These are phyloP conservation scores for Herpotrichia juniperi DNA, from an alignment of 2,329 filamentous ascomycete species.

Conservation along the genomic window DNA sequence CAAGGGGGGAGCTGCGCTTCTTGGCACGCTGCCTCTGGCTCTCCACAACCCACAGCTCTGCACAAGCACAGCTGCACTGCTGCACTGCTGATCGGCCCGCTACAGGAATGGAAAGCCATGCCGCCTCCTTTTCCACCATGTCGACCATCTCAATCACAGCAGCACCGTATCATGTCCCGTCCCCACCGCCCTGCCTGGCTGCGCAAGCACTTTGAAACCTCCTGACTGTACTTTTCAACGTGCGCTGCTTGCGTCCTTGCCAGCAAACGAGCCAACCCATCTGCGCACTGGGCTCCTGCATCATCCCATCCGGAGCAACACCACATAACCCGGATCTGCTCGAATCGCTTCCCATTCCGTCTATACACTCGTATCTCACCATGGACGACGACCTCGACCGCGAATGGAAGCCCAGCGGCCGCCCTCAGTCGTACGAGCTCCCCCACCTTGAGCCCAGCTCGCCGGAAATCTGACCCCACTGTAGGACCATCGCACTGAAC, in stretches of 20 bases:
- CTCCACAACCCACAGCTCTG: too few species aligned
- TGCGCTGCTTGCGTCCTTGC: conserved; percentile 23
- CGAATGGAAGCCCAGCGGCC: conserved; percentile 80
- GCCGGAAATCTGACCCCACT: conserved; percentile 34
- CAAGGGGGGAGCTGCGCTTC: too few species aligned
- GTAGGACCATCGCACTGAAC: conserved; percentile 82
- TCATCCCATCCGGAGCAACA: conserved; percentile 1
- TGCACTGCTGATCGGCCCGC: not conserved
- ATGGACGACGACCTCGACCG: conserved; percentile 63
- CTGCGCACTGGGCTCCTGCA: not conserved
- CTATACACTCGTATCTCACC: conserved; percentile 15
- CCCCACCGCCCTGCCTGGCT: conserved; percentile 18
- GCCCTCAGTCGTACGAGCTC: conserved; percentile 78
- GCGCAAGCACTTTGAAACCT: conserved; percentile 31
- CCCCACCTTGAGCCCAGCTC: conserved; percentile 19
- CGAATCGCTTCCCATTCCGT: conserved; percentile 4
- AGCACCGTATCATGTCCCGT: conserved; percentile 34
- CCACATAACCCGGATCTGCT: not conserved
- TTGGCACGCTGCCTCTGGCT: too few species aligned
- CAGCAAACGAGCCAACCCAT: too few species aligned
- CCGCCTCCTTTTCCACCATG: conserved; percentile 33
- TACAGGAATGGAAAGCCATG: not conserved
- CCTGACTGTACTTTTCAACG: conserved; percentile 14
- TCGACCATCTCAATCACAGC: conserved; percentile 21
- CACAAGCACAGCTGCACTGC: too few species aligned